These are phyloP conservation scores for Arachnomyces sp. DNA, from an alignment of 2,329 filamentous ascomycete species.

Conservation along the genomic window DNA sequence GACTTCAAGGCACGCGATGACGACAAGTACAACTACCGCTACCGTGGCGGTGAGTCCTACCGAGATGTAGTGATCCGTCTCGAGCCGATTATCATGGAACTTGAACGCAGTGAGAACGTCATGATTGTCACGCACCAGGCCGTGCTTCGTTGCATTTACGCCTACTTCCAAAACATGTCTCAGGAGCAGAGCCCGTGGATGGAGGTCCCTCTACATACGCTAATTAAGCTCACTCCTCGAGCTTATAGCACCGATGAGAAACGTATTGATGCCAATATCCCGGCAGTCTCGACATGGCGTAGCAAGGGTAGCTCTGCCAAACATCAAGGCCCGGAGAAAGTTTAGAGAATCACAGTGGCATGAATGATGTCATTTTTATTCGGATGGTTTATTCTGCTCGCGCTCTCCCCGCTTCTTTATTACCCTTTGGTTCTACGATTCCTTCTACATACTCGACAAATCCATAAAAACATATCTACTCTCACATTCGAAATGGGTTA, in stretches of 20 bases:
- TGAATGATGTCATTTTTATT: too few species aligned
- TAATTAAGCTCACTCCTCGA: slow-evolving; percentile 92
- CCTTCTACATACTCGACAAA: too few species aligned
- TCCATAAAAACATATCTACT: too few species aligned
- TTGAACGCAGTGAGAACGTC: slow-evolving; percentile 93
- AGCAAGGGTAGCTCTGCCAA: slow-evolving; percentile 89
- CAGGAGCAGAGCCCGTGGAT: slow-evolving; percentile 95
- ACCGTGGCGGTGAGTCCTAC: slow-evolving; percentile 91
- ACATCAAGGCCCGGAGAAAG: slow-evolving; percentile 53
- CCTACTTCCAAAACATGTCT: slow-evolving; percentile 96
- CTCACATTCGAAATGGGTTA: too few species aligned
- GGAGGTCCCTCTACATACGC: slow-evolving; percentile 90
- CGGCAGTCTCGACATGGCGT: slow-evolving; percentile 92
- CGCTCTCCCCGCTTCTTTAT: too few species aligned
- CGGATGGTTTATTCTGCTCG: too few species aligned
- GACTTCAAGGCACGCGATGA: slow-evolving; percentile 94
- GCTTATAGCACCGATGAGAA: slow-evolving; percentile 92
- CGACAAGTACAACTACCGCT: slow-evolving; percentile 99
- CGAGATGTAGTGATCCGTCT: slow-evolving; percentile 95
- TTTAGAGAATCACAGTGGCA: too few species aligned
- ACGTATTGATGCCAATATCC: slow-evolving; percentile 81
- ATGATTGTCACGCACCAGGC: slow-evolving; percentile 97
- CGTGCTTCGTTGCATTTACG: slow-evolving; percentile 92
- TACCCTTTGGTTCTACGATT: too few species aligned
- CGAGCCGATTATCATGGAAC: slow-evolving; percentile 98